Evolutionary conservation across 208 protist genomes (phyloP), one percentile per base, ranked within the genome.

Genomic region (Porcisia deanei): DNA sequence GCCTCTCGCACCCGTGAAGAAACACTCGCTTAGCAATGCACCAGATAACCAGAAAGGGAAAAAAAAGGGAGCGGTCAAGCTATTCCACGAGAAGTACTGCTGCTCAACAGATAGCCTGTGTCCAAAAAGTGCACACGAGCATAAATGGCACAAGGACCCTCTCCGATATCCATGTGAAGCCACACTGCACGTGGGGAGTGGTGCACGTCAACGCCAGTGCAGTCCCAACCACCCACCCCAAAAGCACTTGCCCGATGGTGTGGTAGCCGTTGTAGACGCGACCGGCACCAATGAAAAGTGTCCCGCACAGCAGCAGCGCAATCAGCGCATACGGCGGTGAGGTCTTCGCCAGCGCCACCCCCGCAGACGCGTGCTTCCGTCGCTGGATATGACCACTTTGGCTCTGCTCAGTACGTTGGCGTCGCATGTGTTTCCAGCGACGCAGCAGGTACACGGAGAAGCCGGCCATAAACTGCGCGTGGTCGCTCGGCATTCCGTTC

Each of bases 191-290:
- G 0, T 30, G 3, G 0, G 59, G 14, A 20, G 79, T 82, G 37
- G 85, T 89, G 53, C 81, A 88, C 71, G 85, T 47, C 20, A 81
- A 47, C 1, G 83, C 88, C 71, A 91, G 66, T 6, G 69, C 57
- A 2, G 71, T 65, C 1, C 91, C 91, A 7, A 92, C 76, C 16
- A 75, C 39, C 61, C 81, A 85, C 16, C 91, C 91, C 2, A 82
- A 83, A 20, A 91, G 39, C 37, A 92, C 89, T 68, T 96, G 91
- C 0, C 55, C 78, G 2, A 87, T 75, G 3, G 84, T 91, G 80
- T 96, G 91, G 73, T 91, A 91, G 57, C 79, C 76, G 61, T 96
- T 96, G 77, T 94, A 96, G 8, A 96, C 85, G 4, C 91, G 88
- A 12, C 89, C 84, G 14, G 63, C 81, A 8, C 83, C 82, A 30